Evolutionary conservation across 2,329 filamentous ascomycete genomes (phyloP).

Genomic region (Lasiodiplodia sp.): DNA sequence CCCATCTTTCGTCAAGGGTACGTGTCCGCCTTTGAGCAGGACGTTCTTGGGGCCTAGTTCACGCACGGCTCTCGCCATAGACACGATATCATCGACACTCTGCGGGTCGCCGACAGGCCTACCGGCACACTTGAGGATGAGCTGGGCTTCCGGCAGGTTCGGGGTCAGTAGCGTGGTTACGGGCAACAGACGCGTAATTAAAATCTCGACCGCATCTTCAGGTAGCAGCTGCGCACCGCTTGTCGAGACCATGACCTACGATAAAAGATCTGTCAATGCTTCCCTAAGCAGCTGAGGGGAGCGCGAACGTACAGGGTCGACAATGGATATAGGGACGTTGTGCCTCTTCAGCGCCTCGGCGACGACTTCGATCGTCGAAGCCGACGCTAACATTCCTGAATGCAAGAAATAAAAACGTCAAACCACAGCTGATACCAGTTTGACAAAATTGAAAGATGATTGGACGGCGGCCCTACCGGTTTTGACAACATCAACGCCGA

Average conservation of each 20-base stretch:
- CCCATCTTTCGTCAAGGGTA: conserved; percentile 74
- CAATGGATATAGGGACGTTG: conserved; percentile 65
- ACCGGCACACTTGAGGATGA: conserved; percentile 66
- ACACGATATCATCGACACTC: conserved; percentile 70
- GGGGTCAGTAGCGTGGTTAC: conserved; percentile 75
- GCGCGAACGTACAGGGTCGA: conserved; percentile 73
- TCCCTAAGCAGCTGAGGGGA: background rate
- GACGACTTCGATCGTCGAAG: conserved; percentile 72
- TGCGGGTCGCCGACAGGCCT: conserved; percentile 56
- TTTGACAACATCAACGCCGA: conserved; percentile 90
- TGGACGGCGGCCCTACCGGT: conserved; percentile 67
- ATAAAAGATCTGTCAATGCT: conserved; percentile 1
- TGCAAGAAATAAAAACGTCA: background rate
- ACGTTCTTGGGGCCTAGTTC: conserved; percentile 78
- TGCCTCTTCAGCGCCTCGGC: conserved; percentile 68
- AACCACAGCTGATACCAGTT: conserved; percentile 23
- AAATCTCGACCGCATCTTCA: conserved; percentile 65
- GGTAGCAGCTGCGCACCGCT: conserved; percentile 76
- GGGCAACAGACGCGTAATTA: conserved; percentile 69
- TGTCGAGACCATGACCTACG: conserved; percentile 88
- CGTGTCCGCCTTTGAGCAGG: conserved; percentile 88
- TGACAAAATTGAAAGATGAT: conserved; percentile 7
- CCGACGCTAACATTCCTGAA: conserved; percentile 81
- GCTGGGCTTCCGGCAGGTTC: conserved; percentile 76
- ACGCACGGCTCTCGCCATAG: conserved; percentile 71